Evolutionary conservation across 2,329 filamentous ascomycete species (phyloP).

Genomic region (Dactylellina cionopaga): DNA sequence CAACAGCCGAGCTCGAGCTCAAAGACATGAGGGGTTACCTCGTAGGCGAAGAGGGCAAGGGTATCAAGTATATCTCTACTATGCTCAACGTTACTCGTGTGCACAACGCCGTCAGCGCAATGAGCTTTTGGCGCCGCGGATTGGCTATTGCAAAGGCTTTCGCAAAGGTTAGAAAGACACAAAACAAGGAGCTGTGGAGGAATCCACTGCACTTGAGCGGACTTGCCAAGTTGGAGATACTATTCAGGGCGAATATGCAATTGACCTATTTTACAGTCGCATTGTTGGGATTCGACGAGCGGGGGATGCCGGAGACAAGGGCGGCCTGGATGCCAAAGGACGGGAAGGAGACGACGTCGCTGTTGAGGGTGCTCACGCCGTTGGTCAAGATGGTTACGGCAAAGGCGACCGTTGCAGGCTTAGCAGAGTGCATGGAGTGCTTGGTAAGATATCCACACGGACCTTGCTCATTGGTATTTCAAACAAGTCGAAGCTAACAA

Average conservation of each 20-base stretch:
- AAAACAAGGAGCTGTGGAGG: conserved; percentile 64
- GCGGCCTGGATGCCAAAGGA: conserved; percentile 54
- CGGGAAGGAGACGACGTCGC: conserved; percentile 59
- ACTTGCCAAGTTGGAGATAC: conserved; percentile 67
- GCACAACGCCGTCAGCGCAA: conserved; percentile 67
- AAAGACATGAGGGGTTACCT: conserved; percentile 72
- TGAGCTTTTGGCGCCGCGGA: conserved; percentile 68
- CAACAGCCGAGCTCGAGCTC: conserved; percentile 77
- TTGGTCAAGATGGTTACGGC: conserved; percentile 70
- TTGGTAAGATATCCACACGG: conserved; percentile 18
- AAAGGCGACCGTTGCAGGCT: conserved; percentile 64
- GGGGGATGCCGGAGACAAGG: conserved; percentile 58
- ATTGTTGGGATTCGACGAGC: conserved; percentile 68
- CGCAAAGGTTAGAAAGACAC: conserved; percentile 67
- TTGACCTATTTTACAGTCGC: conserved; percentile 67
- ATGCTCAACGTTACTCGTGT: conserved; percentile 75
- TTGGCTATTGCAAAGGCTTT: conserved; percentile 70
- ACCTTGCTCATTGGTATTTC: background rate
- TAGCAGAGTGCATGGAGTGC: conserved; percentile 71
- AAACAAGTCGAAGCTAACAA: background rate
- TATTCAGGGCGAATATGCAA: conserved; percentile 69
- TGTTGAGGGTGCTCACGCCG: conserved; percentile 67
- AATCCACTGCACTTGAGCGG: conserved; percentile 70
- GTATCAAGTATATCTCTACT: conserved; percentile 74
- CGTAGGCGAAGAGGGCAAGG: conserved; percentile 73